phyloP scores from a whole-genome alignment of 2,329 filamentous ascomycete species.

The Curvularia sp. region DNA sequence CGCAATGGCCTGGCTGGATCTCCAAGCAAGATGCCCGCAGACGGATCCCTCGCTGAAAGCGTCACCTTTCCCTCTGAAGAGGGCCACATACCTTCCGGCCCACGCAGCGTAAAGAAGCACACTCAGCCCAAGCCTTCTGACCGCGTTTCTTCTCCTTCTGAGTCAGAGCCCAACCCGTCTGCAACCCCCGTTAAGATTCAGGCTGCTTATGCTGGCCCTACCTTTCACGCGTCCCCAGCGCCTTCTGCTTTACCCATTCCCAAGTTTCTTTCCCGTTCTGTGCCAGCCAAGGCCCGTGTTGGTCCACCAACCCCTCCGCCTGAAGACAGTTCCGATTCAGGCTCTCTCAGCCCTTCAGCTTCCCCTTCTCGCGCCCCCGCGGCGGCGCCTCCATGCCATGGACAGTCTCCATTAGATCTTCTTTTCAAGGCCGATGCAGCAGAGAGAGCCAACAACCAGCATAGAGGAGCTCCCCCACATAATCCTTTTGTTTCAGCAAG shows the following conservation, averaged over 20 bases:
- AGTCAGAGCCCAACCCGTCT: slow-evolving; percentile 36
- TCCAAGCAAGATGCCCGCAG: slow-evolving; percentile 22
- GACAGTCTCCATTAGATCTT: slow-evolving; percentile 83
- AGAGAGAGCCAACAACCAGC: slow-evolving; percentile 70
- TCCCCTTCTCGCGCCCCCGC: slow-evolving; percentile 61
- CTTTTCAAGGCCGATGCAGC: slow-evolving; percentile 88
- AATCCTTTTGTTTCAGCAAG: slow-evolving; percentile 25
- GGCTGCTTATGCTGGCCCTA: slow-evolving; percentile 83
- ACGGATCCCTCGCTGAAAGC: slow-evolving; percentile 33
- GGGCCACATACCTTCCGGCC: slow-evolving; percentile 30
- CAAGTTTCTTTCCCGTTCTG: slow-evolving; percentile 81
- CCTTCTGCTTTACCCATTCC: slow-evolving; percentile 89
- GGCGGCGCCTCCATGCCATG: slow-evolving; percentile 51
- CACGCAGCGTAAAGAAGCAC: slow-evolving; percentile 42
- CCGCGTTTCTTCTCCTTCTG: slow-evolving; percentile 37
- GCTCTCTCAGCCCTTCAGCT: slow-evolving; percentile 54
- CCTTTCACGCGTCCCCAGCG: slow-evolving; percentile 93
- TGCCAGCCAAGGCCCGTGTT: slow-evolving; percentile 61
- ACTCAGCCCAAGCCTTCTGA: slow-evolving; percentile 41
- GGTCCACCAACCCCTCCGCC: slow-evolving; percentile 58
- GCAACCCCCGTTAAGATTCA: slow-evolving; percentile 47
- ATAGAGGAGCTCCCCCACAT: slow-evolving; percentile 48
- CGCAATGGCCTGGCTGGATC: slow-evolving; percentile 24
- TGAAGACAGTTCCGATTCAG: slow-evolving; percentile 55
- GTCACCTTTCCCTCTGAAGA: slow-evolving; percentile 42